These are phyloP conservation scores for Tetrapisispora pingtungensis DNA, from an alignment of 805 yeast species.

Conservation along the genomic window DNA sequence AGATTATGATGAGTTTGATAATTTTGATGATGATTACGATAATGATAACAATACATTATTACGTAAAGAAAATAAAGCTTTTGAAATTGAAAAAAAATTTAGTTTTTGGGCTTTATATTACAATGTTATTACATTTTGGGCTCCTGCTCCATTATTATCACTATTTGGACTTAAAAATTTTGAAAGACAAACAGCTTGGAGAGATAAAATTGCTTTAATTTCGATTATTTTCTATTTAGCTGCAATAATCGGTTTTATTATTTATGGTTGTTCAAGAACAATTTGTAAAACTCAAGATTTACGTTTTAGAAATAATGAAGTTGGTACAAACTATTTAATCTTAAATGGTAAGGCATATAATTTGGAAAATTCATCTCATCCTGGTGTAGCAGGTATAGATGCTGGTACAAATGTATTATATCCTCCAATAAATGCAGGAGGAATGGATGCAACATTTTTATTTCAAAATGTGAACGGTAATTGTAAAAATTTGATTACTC, in stretches of 20 bases:
- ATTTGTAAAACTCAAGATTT: slow-evolving; percentile 47
- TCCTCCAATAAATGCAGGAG: slow-evolving; percentile 84
- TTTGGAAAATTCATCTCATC: slow-evolving; percentile 62
- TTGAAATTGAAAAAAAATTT: background rate
- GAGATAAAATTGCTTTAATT: slow-evolving; percentile 84
- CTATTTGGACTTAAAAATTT: slow-evolving; percentile 69
- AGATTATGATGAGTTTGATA: background rate
- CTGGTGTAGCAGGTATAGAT: slow-evolving; percentile 69
- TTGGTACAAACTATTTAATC: slow-evolving; percentile 45
- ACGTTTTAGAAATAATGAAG: slow-evolving; percentile 52
- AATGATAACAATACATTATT: background rate
- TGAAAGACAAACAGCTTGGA: slow-evolving; percentile 90
- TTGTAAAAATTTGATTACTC: slow-evolving; percentile 68
- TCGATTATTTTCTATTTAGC: slow-evolving; percentile 67
- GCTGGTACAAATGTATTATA: slow-evolving; percentile 64
- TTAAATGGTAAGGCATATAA: slow-evolving; percentile 78
- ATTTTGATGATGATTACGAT: background rate
- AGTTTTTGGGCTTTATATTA: slow-evolving; percentile 73
- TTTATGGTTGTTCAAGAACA: slow-evolving; percentile 81
- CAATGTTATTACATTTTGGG: slow-evolving; percentile 78
- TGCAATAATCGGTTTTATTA: slow-evolving; percentile 69
- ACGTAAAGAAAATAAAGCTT: background rate
- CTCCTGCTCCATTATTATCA: slow-evolving; percentile 51
- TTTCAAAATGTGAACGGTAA: slow-evolving; percentile 90
- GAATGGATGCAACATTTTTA: slow-evolving; percentile 70